These are phyloP conservation scores for Globisporangium parvum DNA, from an alignment of 352 stramenopile species.

Conservation along the genomic window DNA sequence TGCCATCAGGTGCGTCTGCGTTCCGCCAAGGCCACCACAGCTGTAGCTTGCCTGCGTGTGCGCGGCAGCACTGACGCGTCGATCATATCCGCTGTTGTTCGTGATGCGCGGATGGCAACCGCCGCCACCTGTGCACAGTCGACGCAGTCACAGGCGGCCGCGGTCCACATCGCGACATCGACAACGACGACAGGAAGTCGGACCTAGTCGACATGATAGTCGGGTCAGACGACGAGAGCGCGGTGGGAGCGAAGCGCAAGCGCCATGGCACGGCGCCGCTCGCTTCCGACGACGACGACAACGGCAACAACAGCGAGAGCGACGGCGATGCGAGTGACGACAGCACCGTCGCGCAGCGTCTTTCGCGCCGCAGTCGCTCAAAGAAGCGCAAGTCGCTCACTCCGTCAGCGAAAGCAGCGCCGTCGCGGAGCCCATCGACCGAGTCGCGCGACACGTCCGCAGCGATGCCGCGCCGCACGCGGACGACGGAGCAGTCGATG, in stretches of 20 bases:
- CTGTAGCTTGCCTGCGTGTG: no score
- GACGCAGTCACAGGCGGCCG: neutral
- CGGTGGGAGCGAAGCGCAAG: neutral
- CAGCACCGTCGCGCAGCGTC: neutral
- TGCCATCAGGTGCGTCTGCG: no score
- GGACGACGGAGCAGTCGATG: slow-evolving; percentile 22
- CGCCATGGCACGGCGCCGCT: neutral
- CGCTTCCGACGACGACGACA: slow-evolving; percentile 1
- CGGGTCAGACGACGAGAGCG: slow-evolving; percentile 1
- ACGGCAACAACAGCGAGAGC: neutral
- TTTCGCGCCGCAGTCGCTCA: neutral
- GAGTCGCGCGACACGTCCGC: neutral
- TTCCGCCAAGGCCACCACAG: no score
- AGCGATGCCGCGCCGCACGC: slow-evolving; percentile 2
- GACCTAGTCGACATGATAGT: slow-evolving; percentile 4
- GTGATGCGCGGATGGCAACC: no score
- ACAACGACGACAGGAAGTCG: neutral
- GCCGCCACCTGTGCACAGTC: neutral
- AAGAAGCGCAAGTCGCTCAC: neutral
- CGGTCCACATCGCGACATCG: neutral
- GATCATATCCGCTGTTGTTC: no score
- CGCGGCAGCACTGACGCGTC: no score
- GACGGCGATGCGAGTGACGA: neutral
- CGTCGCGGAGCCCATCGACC: slow-evolving; percentile 5
- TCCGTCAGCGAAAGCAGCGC: neutral